A percentile compares a stretch with the other conserved stretches of the same genome.
These are phyloP conservation scores for Boletus vinaceobasis DNA, from an alignment of 768 basidiomycete genomes.

Conservation along the genomic window DNA sequence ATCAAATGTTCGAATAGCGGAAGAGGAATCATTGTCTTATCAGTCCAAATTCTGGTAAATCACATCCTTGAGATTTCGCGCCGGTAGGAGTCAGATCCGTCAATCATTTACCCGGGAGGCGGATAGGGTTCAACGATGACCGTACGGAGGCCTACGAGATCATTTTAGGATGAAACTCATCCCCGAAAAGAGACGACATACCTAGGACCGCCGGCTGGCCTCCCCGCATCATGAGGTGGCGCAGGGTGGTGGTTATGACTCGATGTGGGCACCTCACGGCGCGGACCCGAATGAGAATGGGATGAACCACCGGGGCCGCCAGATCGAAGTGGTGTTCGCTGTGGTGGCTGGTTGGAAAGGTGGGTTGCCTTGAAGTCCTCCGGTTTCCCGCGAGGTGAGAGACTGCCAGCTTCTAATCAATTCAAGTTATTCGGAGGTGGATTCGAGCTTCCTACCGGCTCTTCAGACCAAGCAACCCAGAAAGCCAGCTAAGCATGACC, in stretches of 20 bases:
- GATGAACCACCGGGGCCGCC: not conserved
- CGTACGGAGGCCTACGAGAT: slow-evolving; percentile 1
- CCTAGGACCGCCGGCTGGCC: not conserved
- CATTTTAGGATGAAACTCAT: not conserved
- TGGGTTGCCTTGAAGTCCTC: fast-evolving
- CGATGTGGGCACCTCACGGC: not conserved
- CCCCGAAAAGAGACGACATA: not conserved
- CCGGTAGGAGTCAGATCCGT: not conserved
- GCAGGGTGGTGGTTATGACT: not conserved
- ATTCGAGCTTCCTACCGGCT: not conserved
- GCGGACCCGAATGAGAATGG: not conserved
- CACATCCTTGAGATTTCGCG: not conserved
- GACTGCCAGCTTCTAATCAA: not conserved
- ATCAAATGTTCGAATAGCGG: not conserved
- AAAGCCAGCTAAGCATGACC: not conserved
- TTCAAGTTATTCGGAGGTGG: not conserved
- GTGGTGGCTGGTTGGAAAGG: not conserved
- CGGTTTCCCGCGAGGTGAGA: not conserved
- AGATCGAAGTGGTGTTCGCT: not conserved
- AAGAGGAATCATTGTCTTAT: not conserved
- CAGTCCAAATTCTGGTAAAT: not conserved
- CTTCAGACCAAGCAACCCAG: not conserved
- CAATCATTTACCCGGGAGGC: not conserved
- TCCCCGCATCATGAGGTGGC: not conserved
- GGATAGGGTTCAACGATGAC: not conserved